Base-by-base conservation (phyloP, 805 yeast genomes). In the Yamadazyma sp. region DNA sequence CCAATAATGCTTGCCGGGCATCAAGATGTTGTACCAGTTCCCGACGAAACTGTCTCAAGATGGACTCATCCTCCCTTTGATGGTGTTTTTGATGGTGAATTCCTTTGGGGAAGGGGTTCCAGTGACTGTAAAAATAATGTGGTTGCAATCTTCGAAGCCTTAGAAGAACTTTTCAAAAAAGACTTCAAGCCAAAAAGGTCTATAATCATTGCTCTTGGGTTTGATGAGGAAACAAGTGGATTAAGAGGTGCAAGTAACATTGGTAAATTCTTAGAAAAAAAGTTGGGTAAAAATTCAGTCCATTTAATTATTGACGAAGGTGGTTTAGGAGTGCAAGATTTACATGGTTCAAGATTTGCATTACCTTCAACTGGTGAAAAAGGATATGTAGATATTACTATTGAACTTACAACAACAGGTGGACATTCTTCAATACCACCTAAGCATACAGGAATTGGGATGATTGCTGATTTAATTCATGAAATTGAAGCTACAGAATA, bases 351-450 rank as follows among this genome's bases (percentile, higher is more conserved):
- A 50, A 54, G 50, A 27, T 63, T 72, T 80, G 94, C 55, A 56
- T 62, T 35, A 47, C 69, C 48, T 60, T 80, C 58, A 7, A 55
- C 64, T 3, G 62, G 75, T n/a, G 84, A 73, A 28, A 60, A 70
- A 31, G 69, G 69, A 24, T 64, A 78, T 44, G 76, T 80, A 4
- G 60, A 72, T 45, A 46, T 72, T 7, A 40, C 47, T 17, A 62
- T 81, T 30, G 66, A 68, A 4, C 58, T 84, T 16, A 60, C 61
- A 16, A 78, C 84, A 19, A 75, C 77, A 6, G 94, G 94, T 25
- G 94, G 94, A 6, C 94, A 84, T 53, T 77, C 89, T 1, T 80
- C 88, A 5, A 56, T 72, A 11, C 93, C 94, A 8, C 91, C 91
- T 2, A 81, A 75, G 31, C 93, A 86, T 52, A 83, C 93, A 4